Conservation (phyloP, 495 filamentous ascomycete genomes). For the Aspergillus cristatus region DNA sequence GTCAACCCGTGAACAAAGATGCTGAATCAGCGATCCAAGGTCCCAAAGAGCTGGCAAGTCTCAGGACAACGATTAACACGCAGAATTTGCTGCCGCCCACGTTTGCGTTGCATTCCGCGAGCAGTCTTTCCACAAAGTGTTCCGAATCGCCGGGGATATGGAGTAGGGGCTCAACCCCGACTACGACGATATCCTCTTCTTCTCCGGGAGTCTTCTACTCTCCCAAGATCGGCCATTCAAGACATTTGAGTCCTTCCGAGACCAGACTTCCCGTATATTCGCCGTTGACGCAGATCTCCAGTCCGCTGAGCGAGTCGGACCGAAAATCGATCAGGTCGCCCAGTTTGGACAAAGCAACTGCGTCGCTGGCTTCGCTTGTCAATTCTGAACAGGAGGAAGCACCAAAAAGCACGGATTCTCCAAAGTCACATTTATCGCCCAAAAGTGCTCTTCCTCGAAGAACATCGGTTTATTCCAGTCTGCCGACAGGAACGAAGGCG, state of each 20-base stretch:
- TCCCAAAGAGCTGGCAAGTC: slow-evolving; percentile 35
- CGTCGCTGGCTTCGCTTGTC: slow-evolving; percentile 5
- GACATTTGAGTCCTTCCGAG: slow-evolving; percentile 55
- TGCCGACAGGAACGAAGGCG: slow-evolving; percentile 11
- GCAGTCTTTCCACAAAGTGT: slow-evolving; percentile 87
- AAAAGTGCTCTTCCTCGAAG: slow-evolving; percentile 56
- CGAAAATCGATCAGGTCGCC: slow-evolving; percentile 39
- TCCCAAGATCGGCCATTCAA: slow-evolving; percentile 42
- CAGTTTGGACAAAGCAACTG: slow-evolving; percentile 10
- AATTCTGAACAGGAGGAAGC: slow-evolving; percentile 8
- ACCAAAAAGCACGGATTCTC: slow-evolving; percentile 4
- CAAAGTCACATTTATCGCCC: slow-evolving; percentile 31
- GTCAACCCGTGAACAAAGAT: slow-evolving; percentile 9
- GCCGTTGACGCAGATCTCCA: slow-evolving; percentile 34
- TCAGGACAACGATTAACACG: slow-evolving; percentile 37
- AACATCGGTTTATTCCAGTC: slow-evolving; percentile 48
- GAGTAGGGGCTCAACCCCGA: slow-evolving; percentile 84
- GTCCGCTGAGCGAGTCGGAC: slow-evolving; percentile 56
- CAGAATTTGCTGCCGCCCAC: slow-evolving; percentile 57
- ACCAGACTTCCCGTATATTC: slow-evolving; percentile 56
- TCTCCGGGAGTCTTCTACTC: slow-evolving; percentile 72
- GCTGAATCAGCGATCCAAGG: slow-evolving; percentile 14
- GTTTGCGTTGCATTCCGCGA: slow-evolving; percentile 58
- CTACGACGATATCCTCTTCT: slow-evolving; percentile 92
- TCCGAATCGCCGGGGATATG: slow-evolving; percentile 88